These are phyloP conservation scores for Globisporangium carolinianum DNA, from an alignment of 352 stramenopile genomes.

Conservation along the genomic window DNA sequence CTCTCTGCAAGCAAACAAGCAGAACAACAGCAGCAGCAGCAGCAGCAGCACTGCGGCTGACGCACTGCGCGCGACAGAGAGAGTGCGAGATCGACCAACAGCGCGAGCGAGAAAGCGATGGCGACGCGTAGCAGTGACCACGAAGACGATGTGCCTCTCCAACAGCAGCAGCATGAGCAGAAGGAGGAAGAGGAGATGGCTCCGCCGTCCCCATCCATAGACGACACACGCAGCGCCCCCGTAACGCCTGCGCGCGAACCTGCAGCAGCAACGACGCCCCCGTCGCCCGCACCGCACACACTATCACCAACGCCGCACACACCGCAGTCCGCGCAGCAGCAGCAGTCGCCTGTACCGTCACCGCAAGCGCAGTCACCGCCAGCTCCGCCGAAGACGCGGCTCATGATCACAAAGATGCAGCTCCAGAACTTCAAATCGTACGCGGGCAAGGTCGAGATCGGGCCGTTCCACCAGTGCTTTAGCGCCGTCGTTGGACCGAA, in stretches of 20 bases:
- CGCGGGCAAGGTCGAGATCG: slow-evolving; percentile 93
- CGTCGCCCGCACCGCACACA: not conserved
- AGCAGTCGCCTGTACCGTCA: too few relatives aligned
- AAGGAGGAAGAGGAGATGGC: not conserved
- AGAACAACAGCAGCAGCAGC: too few relatives aligned
- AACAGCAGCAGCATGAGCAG: not conserved
- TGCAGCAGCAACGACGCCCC: not conserved
- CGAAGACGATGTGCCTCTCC: not conserved
- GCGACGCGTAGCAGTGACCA: not conserved
- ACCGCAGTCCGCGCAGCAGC: too few relatives aligned
- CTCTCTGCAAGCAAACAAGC: not conserved
- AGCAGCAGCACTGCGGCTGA: too few relatives aligned
- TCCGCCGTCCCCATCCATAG: too few relatives aligned
- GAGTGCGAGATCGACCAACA: too few relatives aligned
- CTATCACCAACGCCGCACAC: too few relatives aligned
- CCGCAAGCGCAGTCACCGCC: not conserved
- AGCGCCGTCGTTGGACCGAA: slow-evolving; percentile 98
- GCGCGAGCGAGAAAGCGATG: not conserved
- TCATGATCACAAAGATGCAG: slow-evolving; percentile 98
- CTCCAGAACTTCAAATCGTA: slow-evolving; percentile 99
- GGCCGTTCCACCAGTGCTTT: slow-evolving; percentile 99
- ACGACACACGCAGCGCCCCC: not conserved
- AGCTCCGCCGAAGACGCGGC: slow-evolving; percentile 38
- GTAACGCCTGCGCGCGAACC: not conserved
- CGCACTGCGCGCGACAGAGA: too few relatives aligned